Evolutionary conservation across 2,329 filamentous ascomycete species (phyloP), one percentile per base, ranked within the genome.

Genomic region (Fusarium ramigenum): DNA sequence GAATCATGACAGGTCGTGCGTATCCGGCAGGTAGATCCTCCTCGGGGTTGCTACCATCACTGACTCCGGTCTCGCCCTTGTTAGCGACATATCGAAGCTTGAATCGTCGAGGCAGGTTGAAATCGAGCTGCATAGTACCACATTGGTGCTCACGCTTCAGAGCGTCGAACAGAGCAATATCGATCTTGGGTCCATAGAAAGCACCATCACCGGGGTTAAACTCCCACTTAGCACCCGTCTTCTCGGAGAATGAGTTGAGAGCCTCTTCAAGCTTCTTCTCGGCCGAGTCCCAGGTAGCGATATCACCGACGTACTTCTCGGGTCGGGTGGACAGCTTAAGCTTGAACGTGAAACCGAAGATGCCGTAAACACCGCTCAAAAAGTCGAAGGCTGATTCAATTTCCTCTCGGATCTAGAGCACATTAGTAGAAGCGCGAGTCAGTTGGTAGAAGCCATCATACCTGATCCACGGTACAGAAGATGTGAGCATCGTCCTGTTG

Each of bases 141-240:
- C 82, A 83, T 77, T 84, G 82, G 71, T 81, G 80, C 61, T 83
- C 93, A 81, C 95, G 90, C 83, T 91, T 91, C 75, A 98, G 86
- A 50, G 94, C 94, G 83, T 98, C 96, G 58, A 91, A 92, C 79
- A 99, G 95, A 70, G 94, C 97, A 79, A 99, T 96, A 78, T 99
- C 96, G 77, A 98, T 97, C 89, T 99, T 99, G 58, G 96, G 96
- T 4, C 96, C 96, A 82, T 99, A 99, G 85, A 98, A 99, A 60
- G 96, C 96, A 80, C 96, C 96, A 78, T 99, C 96, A 64, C 96
- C 96, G 68, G 94, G 93, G 83, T 98, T 97, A 58, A 97, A 87
- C 82, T 94, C 93, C 96, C 96, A 99, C 72, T 91, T 86, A 39
- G 91, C 88, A 68, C 92, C 89, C 40, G 83, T 82, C 63, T 83